Evolutionary conservation across 805 yeast genomes (phyloP).

Genomic region (Candida easanensis): DNA sequence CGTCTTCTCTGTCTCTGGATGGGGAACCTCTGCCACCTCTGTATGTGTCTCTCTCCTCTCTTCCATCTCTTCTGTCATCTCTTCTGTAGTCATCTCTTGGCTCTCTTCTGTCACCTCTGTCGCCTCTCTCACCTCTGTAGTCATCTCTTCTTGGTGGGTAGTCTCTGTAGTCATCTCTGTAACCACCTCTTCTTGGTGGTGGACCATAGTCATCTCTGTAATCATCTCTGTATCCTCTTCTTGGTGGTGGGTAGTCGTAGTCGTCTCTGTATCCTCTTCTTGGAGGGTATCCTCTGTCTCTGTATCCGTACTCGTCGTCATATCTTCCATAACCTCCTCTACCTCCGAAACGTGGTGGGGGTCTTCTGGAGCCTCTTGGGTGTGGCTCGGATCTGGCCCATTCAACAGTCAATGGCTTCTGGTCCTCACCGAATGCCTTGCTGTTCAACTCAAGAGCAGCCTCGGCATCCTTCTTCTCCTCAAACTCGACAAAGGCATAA

Average conservation of each 20-base stretch:
- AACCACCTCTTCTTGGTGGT: conserved; percentile 13
- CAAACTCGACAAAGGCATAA: conserved; percentile 62
- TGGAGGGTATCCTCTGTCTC: conserved; percentile 13
- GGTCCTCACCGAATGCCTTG: conserved; percentile 34
- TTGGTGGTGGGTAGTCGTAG: conserved; percentile 14
- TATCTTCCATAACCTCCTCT: conserved; percentile 13
- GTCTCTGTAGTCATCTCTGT: conserved; percentile 18
- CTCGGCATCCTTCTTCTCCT: conserved; percentile 50
- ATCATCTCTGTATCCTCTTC: conserved; percentile 20
- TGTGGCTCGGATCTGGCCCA: conserved; percentile 56
- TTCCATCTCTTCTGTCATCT: conserved; percentile 6
- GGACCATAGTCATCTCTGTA: conserved; percentile 16
- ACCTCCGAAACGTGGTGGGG: not conserved
- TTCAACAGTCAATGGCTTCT: conserved; percentile 44
- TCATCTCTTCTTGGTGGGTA: conserved; percentile 20
- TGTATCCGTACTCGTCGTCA: conserved; percentile 15
- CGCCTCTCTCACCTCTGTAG: conserved; percentile 19
- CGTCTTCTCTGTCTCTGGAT: conserved; percentile 19
- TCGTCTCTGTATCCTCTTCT: conserved; percentile 14
- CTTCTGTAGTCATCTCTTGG: no score
- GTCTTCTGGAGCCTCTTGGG: conserved; percentile 26
- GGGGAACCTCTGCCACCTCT: conserved; percentile 17
- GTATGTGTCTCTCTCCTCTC: conserved; percentile 17
- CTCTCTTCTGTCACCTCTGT: conserved; percentile 14
- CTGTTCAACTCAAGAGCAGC: conserved; percentile 47